phyloP scores from a whole-genome alignment of 2,329 filamentous ascomycete genomes.

The Pseudogymnoascus verrucosus region DNA sequence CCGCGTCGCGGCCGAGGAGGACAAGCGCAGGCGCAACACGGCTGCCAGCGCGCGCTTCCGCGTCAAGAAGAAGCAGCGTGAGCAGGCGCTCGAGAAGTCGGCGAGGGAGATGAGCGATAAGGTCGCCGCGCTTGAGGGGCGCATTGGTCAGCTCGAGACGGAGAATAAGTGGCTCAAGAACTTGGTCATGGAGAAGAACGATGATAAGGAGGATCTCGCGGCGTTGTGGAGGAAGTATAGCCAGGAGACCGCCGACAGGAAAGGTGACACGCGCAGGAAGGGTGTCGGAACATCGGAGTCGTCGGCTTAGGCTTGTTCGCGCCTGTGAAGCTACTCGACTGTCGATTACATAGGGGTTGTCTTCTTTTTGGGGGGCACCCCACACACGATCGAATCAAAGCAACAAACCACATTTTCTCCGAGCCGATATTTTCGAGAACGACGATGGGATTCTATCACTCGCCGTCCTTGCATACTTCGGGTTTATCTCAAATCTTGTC shows the following conservation, averaged over 20 bases:
- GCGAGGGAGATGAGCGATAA: constrained; percentile 80
- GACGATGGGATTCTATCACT: no score
- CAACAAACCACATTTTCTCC: background rate
- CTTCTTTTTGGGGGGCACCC: background rate
- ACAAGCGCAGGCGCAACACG: constrained; percentile 83
- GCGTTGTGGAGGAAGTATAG: constrained; percentile 33
- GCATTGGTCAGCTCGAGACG: constrained; percentile 69
- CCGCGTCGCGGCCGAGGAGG: constrained; percentile 72
- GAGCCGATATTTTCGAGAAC: no score
- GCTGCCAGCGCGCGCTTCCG: constrained; percentile 83
- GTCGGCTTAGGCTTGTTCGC: background rate
- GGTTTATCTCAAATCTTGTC: no score
- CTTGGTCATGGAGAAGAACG: constrained; percentile 74
- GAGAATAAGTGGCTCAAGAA: constrained; percentile 79
- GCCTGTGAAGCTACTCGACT: background rate
- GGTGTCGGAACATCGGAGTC: constrained; percentile 24
- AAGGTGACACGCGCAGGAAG: constrained; percentile 25
- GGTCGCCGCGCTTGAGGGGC: constrained; percentile 62
- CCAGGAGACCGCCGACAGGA: constrained; percentile 26
- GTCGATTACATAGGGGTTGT: background rate
- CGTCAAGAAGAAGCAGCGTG: constrained; percentile 92
- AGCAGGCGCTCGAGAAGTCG: constrained; percentile 73
- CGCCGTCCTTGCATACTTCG: no score
- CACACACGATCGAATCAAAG: background rate
- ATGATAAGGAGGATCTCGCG: constrained; percentile 34